These are phyloP conservation scores for Aspergillus tanneri DNA, from an alignment of 2,329 filamentous ascomycete genomes.

Conservation along the genomic window DNA sequence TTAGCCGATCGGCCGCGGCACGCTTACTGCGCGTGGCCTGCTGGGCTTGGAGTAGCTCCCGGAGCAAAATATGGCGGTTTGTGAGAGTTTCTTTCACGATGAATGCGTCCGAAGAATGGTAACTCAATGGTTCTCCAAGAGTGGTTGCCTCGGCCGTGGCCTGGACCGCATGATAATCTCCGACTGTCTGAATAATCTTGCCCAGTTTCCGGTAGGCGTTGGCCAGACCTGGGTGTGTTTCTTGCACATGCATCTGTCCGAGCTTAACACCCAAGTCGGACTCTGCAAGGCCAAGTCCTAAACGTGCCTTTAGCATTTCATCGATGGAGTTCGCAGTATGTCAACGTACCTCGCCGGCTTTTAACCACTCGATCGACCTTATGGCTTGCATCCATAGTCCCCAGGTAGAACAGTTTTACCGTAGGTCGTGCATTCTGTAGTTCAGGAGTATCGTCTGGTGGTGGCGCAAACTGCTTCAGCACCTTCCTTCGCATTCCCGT, in stretches of 20 bases:
- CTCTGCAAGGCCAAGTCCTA: conserved; percentile 86
- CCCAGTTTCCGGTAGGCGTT: conserved; percentile 94
- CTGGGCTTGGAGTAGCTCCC: conserved; percentile 89
- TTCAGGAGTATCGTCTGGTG: conserved; percentile 94
- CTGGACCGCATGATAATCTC: conserved; percentile 94
- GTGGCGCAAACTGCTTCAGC: conserved; percentile 96
- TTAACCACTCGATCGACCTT: conserved; percentile 96
- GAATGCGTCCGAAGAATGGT: conserved; percentile 92
- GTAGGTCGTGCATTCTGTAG: conserved; percentile 83
- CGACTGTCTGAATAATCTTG: conserved; percentile 86
- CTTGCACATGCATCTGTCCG: conserved; percentile 80
- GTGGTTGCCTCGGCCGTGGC: conserved; percentile 95
- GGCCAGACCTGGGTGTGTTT: conserved; percentile 81
- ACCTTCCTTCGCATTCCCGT: conserved; percentile 94
- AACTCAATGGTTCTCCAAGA: conserved; percentile 87
- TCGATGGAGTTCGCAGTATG: neutral
- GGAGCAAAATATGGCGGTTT: conserved; percentile 92
- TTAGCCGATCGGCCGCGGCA: conserved; percentile 82
- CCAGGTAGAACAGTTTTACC: conserved; percentile 94
- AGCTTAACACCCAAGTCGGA: conserved; percentile 92
- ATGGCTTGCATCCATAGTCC: conserved; percentile 94
- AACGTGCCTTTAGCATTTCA: neutral
- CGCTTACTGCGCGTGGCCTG: conserved; percentile 79
- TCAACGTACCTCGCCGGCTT: conserved; percentile 72
- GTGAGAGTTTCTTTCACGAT: conserved; percentile 98